A percentile compares a stretch with the other conserved stretches of the same genome.
phyloP scores from a whole-genome alignment of 169 alveolate species.

The Theileria equi region DNA sequence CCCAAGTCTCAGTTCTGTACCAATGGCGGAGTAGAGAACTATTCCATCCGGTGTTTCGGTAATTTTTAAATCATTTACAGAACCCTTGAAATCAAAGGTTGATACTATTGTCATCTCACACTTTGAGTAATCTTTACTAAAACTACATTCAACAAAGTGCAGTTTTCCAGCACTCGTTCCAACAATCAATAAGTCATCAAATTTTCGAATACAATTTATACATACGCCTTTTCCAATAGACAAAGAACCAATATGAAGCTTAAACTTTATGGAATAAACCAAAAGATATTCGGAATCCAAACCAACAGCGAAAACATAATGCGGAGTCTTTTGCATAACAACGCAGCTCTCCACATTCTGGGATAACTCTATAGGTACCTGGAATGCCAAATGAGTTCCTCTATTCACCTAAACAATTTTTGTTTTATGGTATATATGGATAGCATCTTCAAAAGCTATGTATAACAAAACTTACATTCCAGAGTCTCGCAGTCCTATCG shows the following conservation, averaged over 20 bases:
- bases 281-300: conserved; percentile 41
- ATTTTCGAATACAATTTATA: conserved; percentile 28
- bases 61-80: conserved; percentile 34
- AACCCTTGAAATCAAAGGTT: conserved; percentile 23
- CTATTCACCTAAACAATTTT: conserved; percentile 27
- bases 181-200: conserved; percentile 11
- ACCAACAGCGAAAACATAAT: conserved; percentile 55
- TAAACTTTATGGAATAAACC: conserved; percentile 33
- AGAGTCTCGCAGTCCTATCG: conserved; percentile 58
- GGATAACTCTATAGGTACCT: conserved; percentile 47
- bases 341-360: conserved; percentile 57
- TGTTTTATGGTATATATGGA: background rate
- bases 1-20: conserved; percentile 57
- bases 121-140: conserved; percentile 7
- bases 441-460: background rate
- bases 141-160: conserved; percentile 14
- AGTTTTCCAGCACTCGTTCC: conserved; percentile 51
- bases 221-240: conserved; percentile 35
- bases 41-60: background rate
- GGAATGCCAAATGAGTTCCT: conserved; percentile 53
- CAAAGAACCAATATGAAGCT: conserved; percentile 25
- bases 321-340: conserved; percentile 28
- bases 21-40: conserved; percentile 30
- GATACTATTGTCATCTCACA: conserved; percentile 13
- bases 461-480: conserved; percentile 40